These are phyloP conservation scores for Staphylotrichum longicolle DNA, from an alignment of 495 filamentous ascomycete genomes.

Conservation along the genomic window DNA sequence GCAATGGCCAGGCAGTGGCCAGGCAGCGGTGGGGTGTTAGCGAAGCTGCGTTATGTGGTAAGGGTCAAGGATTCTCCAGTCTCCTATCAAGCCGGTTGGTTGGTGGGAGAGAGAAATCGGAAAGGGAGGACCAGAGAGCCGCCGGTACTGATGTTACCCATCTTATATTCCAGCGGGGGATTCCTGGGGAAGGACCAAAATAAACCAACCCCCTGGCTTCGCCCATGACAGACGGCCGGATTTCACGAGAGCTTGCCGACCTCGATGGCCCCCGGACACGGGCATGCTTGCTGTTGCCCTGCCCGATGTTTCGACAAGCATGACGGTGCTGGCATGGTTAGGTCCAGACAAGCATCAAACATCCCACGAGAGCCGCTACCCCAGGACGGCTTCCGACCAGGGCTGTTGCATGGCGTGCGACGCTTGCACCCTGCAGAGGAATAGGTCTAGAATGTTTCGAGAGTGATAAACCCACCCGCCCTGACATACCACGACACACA, in stretches of 20 bases:
- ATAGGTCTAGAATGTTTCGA: constrained; percentile 29
- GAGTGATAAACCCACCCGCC: constrained; percentile 3
- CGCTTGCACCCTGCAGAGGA: constrained; percentile 19
- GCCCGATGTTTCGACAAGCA: constrained; percentile 37
- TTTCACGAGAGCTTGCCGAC: background rate
- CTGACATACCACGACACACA: constrained; percentile 3
- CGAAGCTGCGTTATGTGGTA: constrained; percentile 30
- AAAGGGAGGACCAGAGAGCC: constrained; percentile 16
- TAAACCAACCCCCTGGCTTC: constrained; percentile 16
- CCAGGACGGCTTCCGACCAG: constrained; percentile 14
- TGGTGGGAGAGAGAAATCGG: constrained; percentile 22
- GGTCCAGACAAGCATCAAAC: constrained; percentile 51
- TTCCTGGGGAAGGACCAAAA: constrained; percentile 24
- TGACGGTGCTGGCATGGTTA: constrained; percentile 38
- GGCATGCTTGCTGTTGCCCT: constrained; percentile 26
- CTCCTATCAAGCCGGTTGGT: constrained; percentile 27
- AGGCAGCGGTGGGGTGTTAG: constrained; percentile 28
- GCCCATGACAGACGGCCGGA: constrained; percentile 19
- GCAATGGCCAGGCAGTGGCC: constrained; percentile 17
- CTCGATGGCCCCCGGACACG: background rate
- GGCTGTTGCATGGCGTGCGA: constrained; percentile 16
- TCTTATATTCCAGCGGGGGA: constrained; percentile 32
- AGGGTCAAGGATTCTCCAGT: constrained; percentile 32
- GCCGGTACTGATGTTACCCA: constrained; percentile 24
- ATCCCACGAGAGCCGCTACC: constrained; percentile 33